phyloP scores from a whole-genome alignment of 1,139 yeast genomes.

The Suhomyces guaymorum region DNA sequence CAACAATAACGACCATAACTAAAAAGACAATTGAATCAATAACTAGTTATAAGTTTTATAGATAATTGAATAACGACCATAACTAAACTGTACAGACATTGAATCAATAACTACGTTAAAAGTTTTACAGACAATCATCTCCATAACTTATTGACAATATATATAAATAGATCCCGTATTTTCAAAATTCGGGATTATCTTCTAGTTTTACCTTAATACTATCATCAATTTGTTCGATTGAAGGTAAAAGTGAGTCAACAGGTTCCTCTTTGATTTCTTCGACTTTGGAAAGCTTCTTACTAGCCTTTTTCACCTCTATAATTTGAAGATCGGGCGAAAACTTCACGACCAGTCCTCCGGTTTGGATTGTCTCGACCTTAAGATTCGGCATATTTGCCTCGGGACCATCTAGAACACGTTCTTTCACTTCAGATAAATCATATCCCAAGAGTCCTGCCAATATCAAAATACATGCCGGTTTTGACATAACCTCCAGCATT shows the following conservation, averaged over 20 bases:
- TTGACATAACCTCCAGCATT: conserved; percentile 76
- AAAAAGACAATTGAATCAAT: neutral
- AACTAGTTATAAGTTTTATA: neutral
- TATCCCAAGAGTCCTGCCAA: conserved; percentile 51
- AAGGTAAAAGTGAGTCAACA: conserved; percentile 17
- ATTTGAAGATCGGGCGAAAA: conserved; percentile 62
- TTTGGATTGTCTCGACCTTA: conserved; percentile 65
- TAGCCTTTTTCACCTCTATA: conserved; percentile 41
- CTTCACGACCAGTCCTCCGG: conserved; percentile 52
- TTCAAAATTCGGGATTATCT: neutral
- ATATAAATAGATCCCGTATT: neutral
- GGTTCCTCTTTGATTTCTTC: conserved; percentile 2
- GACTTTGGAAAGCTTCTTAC: conserved; percentile 3
- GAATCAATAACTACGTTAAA: neutral
- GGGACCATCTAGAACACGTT: conserved; percentile 69
- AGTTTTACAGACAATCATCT: no score
- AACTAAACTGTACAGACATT: neutral
- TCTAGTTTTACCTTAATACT: neutral
- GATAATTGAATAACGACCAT: neutral
- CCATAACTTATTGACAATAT: no score
- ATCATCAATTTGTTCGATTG: neutral
- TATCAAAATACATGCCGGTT: conserved; percentile 80
- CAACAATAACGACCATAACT: neutral
- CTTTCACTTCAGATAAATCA: conserved; percentile 41
- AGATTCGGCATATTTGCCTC: conserved; percentile 76